Evolutionary conservation across 768 basidiomycete genomes (phyloP), one percentile per base, ranked within the genome.

Genomic region (Tricholomella constricta): DNA sequence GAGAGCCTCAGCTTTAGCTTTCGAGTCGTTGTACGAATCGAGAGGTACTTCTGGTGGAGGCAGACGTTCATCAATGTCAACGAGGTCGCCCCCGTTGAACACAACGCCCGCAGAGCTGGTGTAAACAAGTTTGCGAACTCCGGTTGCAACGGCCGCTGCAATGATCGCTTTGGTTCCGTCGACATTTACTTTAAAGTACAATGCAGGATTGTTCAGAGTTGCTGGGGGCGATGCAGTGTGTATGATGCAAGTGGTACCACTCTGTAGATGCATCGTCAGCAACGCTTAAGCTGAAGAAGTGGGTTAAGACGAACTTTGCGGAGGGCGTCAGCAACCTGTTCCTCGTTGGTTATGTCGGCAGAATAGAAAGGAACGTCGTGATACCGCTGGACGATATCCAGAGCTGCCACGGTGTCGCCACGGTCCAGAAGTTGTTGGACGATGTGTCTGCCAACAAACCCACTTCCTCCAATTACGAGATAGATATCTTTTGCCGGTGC

Each of bases 1-100:
- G 32, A 89, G 74, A 31, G 80, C 76, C 69, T 98, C 96, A 0
- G 89, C 95, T 66, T 88, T 81, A 11, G 88, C 90, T 70, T 99
- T 99, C 11, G 94, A 93, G 53, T 89, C 88, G 65, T 95, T 98
- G 72, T 99, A 99, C 0, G 89, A 87, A 68, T 98, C 94, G 68
- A 94, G 78, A 4, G 86, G 83, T 32, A 82, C 81, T 36, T 80
- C 79, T 0, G 93, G 92, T 54, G 81, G 78, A 0, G 85, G 82
- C 35, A 90, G 68, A 8, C 97, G 84, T 72, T 99, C 97, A 69
- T 99, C 97, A 26, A 88, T 82, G 64, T 93, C 84, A 54, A 90
- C 80, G 46, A 94, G 77, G 69, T 94, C 84, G 15, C 72, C 72
- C 0, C 94, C 94, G 52, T 91, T 86, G 73, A 91, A 98, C 4